Percentiles rank a stretch among this genome's conserved stretches.
Evolutionary conservation across 2,329 filamentous ascomycete genomes (phyloP).

Genomic region (Periconia digitata): DNA sequence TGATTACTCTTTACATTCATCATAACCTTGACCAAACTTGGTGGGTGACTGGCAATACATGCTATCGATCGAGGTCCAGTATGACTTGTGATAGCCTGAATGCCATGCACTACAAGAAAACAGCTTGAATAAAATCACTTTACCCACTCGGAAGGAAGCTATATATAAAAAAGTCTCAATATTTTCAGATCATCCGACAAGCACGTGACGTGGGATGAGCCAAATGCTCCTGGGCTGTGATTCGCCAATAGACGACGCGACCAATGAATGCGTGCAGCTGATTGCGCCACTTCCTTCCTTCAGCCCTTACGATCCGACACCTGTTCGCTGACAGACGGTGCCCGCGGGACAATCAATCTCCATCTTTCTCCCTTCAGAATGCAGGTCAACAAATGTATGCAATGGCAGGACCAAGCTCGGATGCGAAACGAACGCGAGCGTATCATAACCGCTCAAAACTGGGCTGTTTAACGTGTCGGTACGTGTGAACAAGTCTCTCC

Average conservation of each 20-base stretch:
- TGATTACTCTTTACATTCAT: too few species aligned
- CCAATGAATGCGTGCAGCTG: neutral
- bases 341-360: neutral
- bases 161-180: too few species aligned
- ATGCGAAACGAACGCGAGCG: neutral
- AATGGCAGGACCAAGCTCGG: neutral
- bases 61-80: too few species aligned
- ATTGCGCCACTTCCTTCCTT: neutral
- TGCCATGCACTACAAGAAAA: too few species aligned
- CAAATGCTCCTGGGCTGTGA: neutral
- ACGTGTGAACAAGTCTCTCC: neutral
- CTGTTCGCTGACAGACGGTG: neutral
- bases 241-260: neutral
- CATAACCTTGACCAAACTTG: too few species aligned
- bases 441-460: neutral
- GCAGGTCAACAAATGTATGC: neutral
- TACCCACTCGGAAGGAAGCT: too few species aligned
- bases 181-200: neutral
- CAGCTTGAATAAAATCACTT: too few species aligned
- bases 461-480: neutral
- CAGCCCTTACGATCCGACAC: neutral
- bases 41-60: too few species aligned
- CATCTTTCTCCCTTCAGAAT: neutral
- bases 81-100: too few species aligned
- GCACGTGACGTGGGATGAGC: neutral